Evolutionary conservation across 2,329 filamentous ascomycete species (phyloP), one percentile per base, ranked within the genome.

Genomic region (Hypoxylon sp.): DNA sequence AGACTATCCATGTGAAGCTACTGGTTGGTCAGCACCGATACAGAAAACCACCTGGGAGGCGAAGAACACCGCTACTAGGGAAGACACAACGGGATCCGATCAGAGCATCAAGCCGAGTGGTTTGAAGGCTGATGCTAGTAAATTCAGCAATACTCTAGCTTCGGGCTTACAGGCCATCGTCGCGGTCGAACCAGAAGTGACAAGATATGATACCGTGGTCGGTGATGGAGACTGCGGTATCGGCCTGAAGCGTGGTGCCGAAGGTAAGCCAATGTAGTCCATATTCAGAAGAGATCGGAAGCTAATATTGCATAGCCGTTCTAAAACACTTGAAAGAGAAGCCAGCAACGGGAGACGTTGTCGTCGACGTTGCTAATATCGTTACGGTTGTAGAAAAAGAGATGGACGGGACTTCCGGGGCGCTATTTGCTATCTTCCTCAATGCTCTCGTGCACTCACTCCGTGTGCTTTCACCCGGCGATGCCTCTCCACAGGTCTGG

Each of bases 211-310:
- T 76, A 97, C 93, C 0, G 88, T 96, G 11, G 93, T 97, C 24
- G 94, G 94, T 46, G 94, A 97, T 77, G 94, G 94, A 51, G 94
- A 97, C 80, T 97, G 94, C 76, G 94, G 94, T 9, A 92, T 94
- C 64, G 93, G 93, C 4, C 83, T 97, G 68, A 94, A 93, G 83
- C 90, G 94, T 68, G 94, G 94, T 53, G 94, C 94, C n/a, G 91
- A 97, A 85, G 88, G 84, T 86, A 80, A 78, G 81, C 74, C 22
- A 26, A 14, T 42, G 5, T 3, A 6, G n/a, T 13, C n/a, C 13
- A 3, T 24, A 51, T 46, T 14, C 26, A 31, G 6, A 11, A 24
- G 19, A 37, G 2, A 37, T 14, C 6, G 14, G 29, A 63, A 47
- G 37, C 55, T 70, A 44, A 68, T 62, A 44, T 5, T 33, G 9